Conservation (phyloP, 192 early-diverging fungal species). For the Backusella morwellensis region DNA sequence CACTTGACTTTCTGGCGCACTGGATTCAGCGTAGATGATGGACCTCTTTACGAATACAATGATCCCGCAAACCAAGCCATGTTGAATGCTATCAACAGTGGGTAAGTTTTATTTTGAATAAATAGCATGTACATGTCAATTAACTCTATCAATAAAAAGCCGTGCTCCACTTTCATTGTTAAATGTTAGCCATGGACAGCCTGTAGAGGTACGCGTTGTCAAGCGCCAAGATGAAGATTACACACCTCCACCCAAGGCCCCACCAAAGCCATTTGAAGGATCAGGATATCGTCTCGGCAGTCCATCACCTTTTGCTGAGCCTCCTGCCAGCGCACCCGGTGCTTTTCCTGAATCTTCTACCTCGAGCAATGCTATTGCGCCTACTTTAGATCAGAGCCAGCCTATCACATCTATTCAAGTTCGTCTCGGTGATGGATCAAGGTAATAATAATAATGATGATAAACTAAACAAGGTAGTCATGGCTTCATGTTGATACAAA, state of each 20-base stretch:
- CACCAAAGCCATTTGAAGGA: slow-evolving; percentile 75
- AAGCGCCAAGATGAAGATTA: slow-evolving; percentile 87
- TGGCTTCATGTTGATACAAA: neutral
- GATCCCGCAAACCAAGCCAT: slow-evolving; percentile 87
- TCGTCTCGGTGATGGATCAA: slow-evolving; percentile 85
- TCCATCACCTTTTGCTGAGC: slow-evolving; percentile 35
- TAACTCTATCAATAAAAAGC: slow-evolving; percentile 35
- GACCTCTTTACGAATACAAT: slow-evolving; percentile 80
- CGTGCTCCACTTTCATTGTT: slow-evolving; percentile 85
- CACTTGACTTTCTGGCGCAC: slow-evolving; percentile 93
- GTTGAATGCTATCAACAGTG: slow-evolving; percentile 84
- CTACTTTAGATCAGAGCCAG: slow-evolving; percentile 68
- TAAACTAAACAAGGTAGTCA: neutral
- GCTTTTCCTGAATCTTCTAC: slow-evolving; percentile 13
- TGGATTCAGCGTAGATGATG: slow-evolving; percentile 95
- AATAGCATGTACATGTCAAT: neutral
- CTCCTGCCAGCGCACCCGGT: slow-evolving; percentile 30
- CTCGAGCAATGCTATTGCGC: slow-evolving; percentile 22
- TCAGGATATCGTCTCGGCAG: slow-evolving; percentile 79
- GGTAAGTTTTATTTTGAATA: slow-evolving; percentile 45
- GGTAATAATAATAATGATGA: slow-evolving; percentile 29
- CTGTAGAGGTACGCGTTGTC: slow-evolving; percentile 84
- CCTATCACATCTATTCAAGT: slow-evolving; percentile 91
- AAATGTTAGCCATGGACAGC: slow-evolving; percentile 86
- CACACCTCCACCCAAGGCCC: slow-evolving; percentile 74